phyloP scores from a whole-genome alignment of 768 basidiomycete species.

The Xerocomellus chrysenteron region DNA sequence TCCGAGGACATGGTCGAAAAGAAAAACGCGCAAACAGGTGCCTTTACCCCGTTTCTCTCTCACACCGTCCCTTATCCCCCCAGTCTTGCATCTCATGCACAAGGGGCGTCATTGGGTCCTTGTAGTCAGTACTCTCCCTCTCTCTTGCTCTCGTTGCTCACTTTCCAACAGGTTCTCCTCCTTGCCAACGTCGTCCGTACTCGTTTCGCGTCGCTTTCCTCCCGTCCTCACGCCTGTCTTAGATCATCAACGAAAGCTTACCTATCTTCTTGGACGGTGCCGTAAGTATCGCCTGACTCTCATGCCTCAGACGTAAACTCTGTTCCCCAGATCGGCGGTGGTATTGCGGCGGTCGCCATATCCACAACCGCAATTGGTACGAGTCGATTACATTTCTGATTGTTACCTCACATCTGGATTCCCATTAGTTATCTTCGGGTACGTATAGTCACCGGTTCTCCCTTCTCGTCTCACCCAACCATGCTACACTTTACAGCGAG shows the following conservation, averaged over 20 bases:
- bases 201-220: background rate
- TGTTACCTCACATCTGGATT: background rate
- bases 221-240: background rate
- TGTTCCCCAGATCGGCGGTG: conserved; percentile 54
- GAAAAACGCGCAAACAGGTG: conserved; percentile 69
- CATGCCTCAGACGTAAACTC: conserved; percentile 54
- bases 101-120: conserved; percentile 91
- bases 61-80: conserved; percentile 4
- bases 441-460: conserved; percentile 19
- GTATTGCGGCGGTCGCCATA: conserved; percentile 73
- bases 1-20: conserved; percentile 73
- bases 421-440: conserved; percentile 80
- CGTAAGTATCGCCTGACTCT: conserved; percentile 44
- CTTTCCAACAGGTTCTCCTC: conserved; percentile 64
- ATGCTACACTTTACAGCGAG: conserved; percentile 34
- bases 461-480: background rate
- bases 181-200: conserved; percentile 79
- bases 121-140: conserved; percentile 51
- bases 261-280: conserved; percentile 82
- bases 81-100: conserved; percentile 55
- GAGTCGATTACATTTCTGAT: conserved; percentile 17
- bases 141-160: background rate
- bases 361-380: conserved; percentile 60
- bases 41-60: background rate
- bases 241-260: conserved; percentile 83